phyloP scores from a whole-genome alignment of 2,329 filamentous ascomycete species.

The Simplicillium sp. region DNA sequence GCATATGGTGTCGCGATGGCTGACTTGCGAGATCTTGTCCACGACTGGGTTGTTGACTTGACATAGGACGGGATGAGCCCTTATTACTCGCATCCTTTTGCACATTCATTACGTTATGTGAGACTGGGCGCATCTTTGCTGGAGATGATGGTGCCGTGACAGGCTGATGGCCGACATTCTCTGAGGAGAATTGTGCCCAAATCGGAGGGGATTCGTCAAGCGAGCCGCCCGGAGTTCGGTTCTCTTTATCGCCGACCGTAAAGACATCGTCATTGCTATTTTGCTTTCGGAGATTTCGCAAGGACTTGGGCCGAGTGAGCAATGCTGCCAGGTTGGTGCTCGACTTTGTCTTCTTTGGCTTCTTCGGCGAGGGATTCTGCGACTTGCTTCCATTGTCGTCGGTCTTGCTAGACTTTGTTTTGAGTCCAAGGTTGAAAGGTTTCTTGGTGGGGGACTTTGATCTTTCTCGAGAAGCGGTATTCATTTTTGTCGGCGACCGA shows the following conservation, averaged over 20 bases:
- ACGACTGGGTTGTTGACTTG: background rate
- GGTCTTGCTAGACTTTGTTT: constrained; percentile 28
- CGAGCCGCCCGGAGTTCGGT: constrained; percentile 48
- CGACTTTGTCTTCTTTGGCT: constrained; percentile 73
- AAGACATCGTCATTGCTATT: constrained; percentile 42
- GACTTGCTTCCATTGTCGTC: constrained; percentile 27
- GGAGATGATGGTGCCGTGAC: constrained; percentile 3
- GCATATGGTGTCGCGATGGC: constrained; percentile 26
- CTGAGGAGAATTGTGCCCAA: constrained; percentile 59
- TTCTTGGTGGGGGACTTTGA: constrained; percentile 36
- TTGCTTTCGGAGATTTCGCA: constrained; percentile 52
- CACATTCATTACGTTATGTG: background rate
- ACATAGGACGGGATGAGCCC: constrained; percentile 1
- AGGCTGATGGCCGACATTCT: constrained; percentile 21
- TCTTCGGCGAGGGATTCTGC: constrained; percentile 42
- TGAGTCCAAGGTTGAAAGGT: constrained; percentile 27
- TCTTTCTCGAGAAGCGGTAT: constrained; percentile 19
- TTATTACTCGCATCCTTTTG: too few relatives aligned
- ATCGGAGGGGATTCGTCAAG: constrained; percentile 52
- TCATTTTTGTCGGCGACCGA: constrained; percentile 30
- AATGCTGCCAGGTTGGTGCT: constrained; percentile 72
- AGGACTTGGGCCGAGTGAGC: constrained; percentile 64
- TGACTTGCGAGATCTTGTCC: constrained; percentile 13
- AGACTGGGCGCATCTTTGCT: constrained; percentile 7
- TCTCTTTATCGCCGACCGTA: constrained; percentile 67